Base-by-base conservation (phyloP, 2,329 filamentous ascomycete species). In the Paramyrothecium roridum region DNA sequence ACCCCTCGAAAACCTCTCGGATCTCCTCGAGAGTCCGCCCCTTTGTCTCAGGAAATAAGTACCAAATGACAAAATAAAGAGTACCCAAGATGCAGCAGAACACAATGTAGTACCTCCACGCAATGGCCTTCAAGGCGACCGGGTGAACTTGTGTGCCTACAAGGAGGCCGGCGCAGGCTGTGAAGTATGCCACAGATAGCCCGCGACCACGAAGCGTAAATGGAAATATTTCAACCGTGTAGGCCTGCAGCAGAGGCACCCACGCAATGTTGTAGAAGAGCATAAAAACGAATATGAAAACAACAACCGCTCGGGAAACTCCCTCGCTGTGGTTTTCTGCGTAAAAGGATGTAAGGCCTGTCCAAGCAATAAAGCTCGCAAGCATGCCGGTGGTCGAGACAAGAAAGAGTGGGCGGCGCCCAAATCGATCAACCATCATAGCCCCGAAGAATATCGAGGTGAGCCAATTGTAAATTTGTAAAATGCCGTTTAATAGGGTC, bases 221-320 rank as follows among this genome's bases (percentile, higher is more conserved):
- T 0, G 61, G 63, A 21, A 49, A 65, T 34, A 71, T 69, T 54
- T 71, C 68, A 10, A 64, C 61, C 0, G 57, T 60, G 10, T 68
- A 68, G 0, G 65, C 62, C 13, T 70, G 57, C 0, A 73, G 63
- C 0, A 75, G 63, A 0, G 70, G 68, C 0, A 67, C 69, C 51
- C 67, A 72, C 1, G 65, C 70, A 45, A 74, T 67, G 26, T 68
- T 67, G 48, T 73, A 75, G 54, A 67, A 68, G 53, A 68, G 67
- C 46, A 69, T 74, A 19, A 70, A 75, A n/a, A 74, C 67, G 48
- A 76, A 76, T 1, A 77, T 63, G 33, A 72, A 72, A 1, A 66
- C 65, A 8, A 76, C 65, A 1, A 74, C 70, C 0, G 62, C 63
- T 4, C 55, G 55, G 7, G 65, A 68, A 6, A 64, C 63, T 16